Evolutionary conservation across 352 stramenopile genomes (phyloP), one percentile per base, ranked within the genome.

Genomic region (Globisporangium orthogonon): DNA sequence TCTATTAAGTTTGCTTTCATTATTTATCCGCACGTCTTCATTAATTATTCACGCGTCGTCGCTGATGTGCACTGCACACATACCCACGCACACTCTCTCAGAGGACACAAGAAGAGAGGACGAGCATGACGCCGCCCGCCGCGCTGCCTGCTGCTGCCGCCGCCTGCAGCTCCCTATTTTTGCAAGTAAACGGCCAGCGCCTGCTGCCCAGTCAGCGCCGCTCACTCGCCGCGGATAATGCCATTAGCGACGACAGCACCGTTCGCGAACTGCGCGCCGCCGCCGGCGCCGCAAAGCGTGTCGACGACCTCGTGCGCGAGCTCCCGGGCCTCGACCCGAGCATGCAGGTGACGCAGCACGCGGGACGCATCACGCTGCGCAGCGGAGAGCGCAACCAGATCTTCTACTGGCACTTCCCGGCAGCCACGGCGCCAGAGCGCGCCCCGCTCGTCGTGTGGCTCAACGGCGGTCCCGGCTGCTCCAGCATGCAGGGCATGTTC

Each of bases 381-480:
- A 61, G 72, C 15, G 65, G 40, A 14, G 73, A 71, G 31, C 72
- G 70, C 23, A 87, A 87, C 60, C 61, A 67, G 2, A 69, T 94
- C 31, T 94, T 94, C 59, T 94, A 91, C 54, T 94, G 84, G 84
- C 81, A 89, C 54, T 88, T 94, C 44, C 63, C 71, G 23, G 78
- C 81, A 1, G 62, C 71, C 14, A 61, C 69, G 15, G 55, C 77
- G 15, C 39, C 81, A 6, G 70, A 82, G 56, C 79, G 61, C 9
- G 71, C 72, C 30, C 81, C 81, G 35, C 69, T 94, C 17, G 64
- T 90, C 1, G 76, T 94, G 15, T 94, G 84, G 82, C 56, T 94
- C 5, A 90, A 92, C 67, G 82, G 84, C 14, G 84, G 84, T 4
- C 82, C 84, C 11, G 84, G 84, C n/a, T 94, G 84, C 48, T 86